Evolutionary conservation across 2,329 filamentous ascomycete species (phyloP), one percentile per base, ranked within the genome.

Genomic region (Orbilia javanica): DNA sequence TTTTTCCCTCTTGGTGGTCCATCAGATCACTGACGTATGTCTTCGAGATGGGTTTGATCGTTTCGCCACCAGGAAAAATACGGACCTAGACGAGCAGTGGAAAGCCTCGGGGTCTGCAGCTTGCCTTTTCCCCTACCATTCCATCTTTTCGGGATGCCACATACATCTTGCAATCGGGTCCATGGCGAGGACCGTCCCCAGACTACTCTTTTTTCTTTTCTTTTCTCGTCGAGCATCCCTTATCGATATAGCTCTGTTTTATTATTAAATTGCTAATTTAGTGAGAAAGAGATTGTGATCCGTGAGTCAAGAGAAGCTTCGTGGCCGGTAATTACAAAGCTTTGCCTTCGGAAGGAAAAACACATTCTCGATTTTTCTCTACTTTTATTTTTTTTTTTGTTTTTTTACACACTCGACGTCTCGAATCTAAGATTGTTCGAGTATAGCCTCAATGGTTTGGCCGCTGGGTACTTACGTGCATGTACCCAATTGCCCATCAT

Each of bases 11-110:
- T 13, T n/a, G 39, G 53, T 64, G 34, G 48, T 48, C 44, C 57
- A 60, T 57, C 53, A 57, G 46, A 77, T 71, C 65, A 71, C 73
- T 66, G 73, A 77, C 73, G 73, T 69, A 77, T 62, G 50, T 52
- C 29, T 10, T 68, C 63, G 48, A 67, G 46, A 67, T 50, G 63
- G 46, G 27, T 34, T 62, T 50, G 60, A 22, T 29, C 44, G 15
- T 55, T 70, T 68, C 65, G 63, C 71, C 55, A 65, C 65, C 55
- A 29, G 69, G 48, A 34, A 53, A 60, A 55, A 27, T 64, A 69
- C 42, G 8, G 42, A 44, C 65, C 55, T 76, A 76, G 65, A 76
- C 72, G 72, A 76, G 72, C 64, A 69, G 65, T 44, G 65, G 70
- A 42, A 44, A 68, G 71, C 71, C 72, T 55, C 65, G 53, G n/a